phyloP scores from a whole-genome alignment of 441 rosid genomes.

The Populus hybrid region DNA sequence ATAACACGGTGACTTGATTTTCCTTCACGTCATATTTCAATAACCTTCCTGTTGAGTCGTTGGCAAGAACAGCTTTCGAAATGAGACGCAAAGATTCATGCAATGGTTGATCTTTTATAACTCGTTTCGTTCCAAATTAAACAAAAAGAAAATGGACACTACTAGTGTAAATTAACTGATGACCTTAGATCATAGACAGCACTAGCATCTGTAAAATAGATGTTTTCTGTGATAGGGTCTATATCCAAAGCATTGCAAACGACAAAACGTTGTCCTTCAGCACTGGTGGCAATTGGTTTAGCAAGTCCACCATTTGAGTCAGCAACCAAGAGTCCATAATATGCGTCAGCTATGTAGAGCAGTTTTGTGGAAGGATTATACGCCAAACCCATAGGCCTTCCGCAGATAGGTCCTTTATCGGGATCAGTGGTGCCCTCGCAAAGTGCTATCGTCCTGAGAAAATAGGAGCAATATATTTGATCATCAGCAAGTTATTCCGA shows the following conservation, averaged over 20 bases:
- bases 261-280: slow-evolving; percentile 30
- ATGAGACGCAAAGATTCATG: too few relatives aligned
- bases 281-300: slow-evolving; percentile 27
- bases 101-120: too few relatives aligned
- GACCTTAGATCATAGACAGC: too few relatives aligned
- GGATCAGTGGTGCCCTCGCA: slow-evolving; percentile 27
- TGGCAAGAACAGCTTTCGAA: neutral
- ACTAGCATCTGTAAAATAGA: too few relatives aligned
- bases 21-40: slow-evolving; percentile 2
- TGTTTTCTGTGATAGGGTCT: slow-evolving; percentile 22
- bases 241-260: slow-evolving; percentile 37
- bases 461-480: neutral
- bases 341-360: slow-evolving; percentile 36
- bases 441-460: slow-evolving; percentile 21
- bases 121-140: too few relatives aligned
- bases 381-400: slow-evolving; percentile 38
- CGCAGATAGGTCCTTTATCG: slow-evolving; percentile 19
- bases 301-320: slow-evolving; percentile 31
- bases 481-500: too few relatives aligned
- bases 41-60: slow-evolving; percentile 22
- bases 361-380: slow-evolving; percentile 20
- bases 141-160: slow-evolving; percentile 18
- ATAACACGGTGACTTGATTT: neutral
- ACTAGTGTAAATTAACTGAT: neutral
- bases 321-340: slow-evolving; percentile 30